These are phyloP conservation scores for Chrysoporthe cubensis DNA, from an alignment of 2,329 filamentous ascomycete genomes.

Conservation along the genomic window DNA sequence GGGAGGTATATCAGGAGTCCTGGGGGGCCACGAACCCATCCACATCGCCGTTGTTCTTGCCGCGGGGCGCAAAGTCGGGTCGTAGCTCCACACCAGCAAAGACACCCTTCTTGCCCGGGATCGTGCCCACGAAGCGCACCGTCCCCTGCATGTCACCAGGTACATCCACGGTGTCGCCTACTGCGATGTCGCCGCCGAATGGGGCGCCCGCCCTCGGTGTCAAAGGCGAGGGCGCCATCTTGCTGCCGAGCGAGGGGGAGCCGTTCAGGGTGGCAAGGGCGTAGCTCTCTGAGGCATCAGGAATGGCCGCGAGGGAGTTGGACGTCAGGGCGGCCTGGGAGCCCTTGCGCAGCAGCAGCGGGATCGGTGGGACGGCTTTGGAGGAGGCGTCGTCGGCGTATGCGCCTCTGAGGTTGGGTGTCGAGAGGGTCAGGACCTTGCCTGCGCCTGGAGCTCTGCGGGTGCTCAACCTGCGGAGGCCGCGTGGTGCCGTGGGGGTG, in stretches of 20 bases:
- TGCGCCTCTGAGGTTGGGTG: slow-evolving; percentile 60
- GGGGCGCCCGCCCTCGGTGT: slow-evolving; percentile 51
- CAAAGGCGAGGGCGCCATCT: slow-evolving; percentile 56
- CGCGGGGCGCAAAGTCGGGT: slow-evolving; percentile 76
- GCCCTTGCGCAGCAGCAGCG: slow-evolving; percentile 67
- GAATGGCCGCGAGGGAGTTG: slow-evolving; percentile 65
- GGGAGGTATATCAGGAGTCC: no score
- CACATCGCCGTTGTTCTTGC: slow-evolving; percentile 96
- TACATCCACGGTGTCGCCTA: slow-evolving; percentile 88
- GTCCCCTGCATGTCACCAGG: slow-evolving; percentile 90
- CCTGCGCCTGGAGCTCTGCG: slow-evolving; percentile 45
- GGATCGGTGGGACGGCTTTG: slow-evolving; percentile 42
- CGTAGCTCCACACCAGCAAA: slow-evolving; percentile 93
- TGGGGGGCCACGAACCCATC: slow-evolving; percentile 70
- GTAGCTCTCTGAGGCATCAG: slow-evolving; percentile 69
- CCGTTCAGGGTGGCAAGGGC: slow-evolving; percentile 58
- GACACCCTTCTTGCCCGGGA: slow-evolving; percentile 84
- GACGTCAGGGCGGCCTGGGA: slow-evolving; percentile 72
- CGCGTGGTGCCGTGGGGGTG: slow-evolving; percentile 26
- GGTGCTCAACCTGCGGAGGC: slow-evolving; percentile 31
- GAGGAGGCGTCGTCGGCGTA: slow-evolving; percentile 49
- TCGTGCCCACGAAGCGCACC: slow-evolving; percentile 85
- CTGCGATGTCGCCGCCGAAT: slow-evolving; percentile 58
- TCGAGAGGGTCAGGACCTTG: slow-evolving; percentile 55
- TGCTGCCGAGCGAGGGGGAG: slow-evolving; percentile 40